Evolutionary conservation across 257 asterid genomes (phyloP).

Genomic region (Gentiana macrophylla): DNA sequence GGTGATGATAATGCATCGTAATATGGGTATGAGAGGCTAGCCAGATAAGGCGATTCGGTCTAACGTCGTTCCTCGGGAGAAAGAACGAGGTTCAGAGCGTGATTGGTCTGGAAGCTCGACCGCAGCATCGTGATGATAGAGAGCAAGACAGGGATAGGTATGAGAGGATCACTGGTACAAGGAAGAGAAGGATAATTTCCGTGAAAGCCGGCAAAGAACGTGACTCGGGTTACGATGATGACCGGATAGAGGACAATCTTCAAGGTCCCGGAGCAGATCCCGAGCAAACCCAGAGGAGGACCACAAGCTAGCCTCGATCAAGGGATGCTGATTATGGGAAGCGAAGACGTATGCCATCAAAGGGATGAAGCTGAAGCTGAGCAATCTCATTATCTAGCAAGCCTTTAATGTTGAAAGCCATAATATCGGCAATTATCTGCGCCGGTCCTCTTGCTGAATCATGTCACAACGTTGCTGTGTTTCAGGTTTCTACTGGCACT

Average conservation of each 20-base stretch:
- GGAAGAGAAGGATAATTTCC: conserved; percentile 30
- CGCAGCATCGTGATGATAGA: conserved; percentile 33
- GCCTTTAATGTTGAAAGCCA: no score
- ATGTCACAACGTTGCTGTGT: no score
- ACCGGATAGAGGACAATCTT: conserved; percentile 38
- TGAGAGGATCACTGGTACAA: conserved; percentile 34
- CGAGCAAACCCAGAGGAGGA: no score
- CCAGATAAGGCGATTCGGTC: conserved; percentile 41
- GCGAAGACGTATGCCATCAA: conserved; percentile 33
- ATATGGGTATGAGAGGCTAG: conserved; percentile 22
- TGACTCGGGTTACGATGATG: conserved; percentile 25
- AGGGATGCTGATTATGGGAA: conserved; percentile 45
- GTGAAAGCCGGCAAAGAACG: conserved; percentile 29
- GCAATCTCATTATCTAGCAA: no score
- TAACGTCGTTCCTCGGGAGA: conserved; percentile 27
- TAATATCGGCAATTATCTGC: conserved; percentile 9
- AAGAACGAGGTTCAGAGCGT: conserved; percentile 39
- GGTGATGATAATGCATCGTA: conserved; percentile 48
- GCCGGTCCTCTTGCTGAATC: no score
- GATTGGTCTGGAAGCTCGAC: conserved; percentile 44
- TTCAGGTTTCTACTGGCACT: conserved; percentile 23
- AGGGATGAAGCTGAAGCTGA: conserved; percentile 13
- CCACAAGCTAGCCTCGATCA: conserved; percentile 8
- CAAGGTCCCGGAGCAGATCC: conserved; percentile 36
- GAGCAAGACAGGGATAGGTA: conserved; percentile 31